Evolutionary conservation across 495 filamentous ascomycete species (phyloP).

Genomic region (Penicillium lagena): DNA sequence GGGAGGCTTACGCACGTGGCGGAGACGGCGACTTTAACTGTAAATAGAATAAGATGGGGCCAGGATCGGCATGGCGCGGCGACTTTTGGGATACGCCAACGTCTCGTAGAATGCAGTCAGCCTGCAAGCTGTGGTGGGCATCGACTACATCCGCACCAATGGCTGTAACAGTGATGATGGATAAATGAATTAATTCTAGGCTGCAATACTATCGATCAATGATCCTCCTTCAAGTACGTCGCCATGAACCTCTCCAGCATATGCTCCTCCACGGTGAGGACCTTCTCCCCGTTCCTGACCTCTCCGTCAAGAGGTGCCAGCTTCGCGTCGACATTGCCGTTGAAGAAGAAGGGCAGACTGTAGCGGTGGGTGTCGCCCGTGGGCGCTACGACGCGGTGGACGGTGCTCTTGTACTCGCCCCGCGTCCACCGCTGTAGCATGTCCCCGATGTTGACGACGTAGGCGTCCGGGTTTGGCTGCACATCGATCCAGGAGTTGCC

Average conservation of each 20-base stretch:
- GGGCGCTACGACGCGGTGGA: conserved; percentile 28
- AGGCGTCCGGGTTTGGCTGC: conserved; percentile 18
- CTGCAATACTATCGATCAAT: no score
- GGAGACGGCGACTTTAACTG: no score
- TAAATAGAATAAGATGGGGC: no score
- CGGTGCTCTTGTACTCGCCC: conserved; percentile 23
- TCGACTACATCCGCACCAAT: no score
- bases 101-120: no score
- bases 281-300: conserved; percentile 3
- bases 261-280: conserved; percentile 20
- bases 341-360: conserved; percentile 40
- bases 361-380: conserved; percentile 28
- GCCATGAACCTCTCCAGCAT: conserved; percentile 15
- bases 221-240: conserved; percentile 1
- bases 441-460: conserved; percentile 32
- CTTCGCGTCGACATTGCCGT: conserved; percentile 23
- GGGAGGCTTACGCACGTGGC: no score
- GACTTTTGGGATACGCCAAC: no score
- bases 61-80: no score
- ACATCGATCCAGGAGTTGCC: conserved; percentile 21
- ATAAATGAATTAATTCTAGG: no score
- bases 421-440: conserved; percentile 21
- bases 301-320: conserved; percentile 15
- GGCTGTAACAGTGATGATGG: no score
- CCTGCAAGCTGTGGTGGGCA: no score